phyloP scores from a whole-genome alignment of 768 basidiomycete species.

The Cystofilobasidium ferigula region DNA sequence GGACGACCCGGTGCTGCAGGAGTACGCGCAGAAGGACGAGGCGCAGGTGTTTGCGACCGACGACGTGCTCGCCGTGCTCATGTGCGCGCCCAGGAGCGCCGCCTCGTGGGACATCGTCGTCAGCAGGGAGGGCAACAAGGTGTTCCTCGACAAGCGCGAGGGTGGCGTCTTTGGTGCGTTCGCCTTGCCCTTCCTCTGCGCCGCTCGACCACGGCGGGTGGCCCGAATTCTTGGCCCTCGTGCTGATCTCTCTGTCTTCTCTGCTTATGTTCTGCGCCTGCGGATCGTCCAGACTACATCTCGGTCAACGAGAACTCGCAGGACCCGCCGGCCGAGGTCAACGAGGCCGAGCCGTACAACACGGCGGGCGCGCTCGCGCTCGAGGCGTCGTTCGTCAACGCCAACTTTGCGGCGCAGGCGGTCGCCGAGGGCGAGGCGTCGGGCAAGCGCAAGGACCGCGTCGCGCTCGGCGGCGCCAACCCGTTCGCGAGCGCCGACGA shows the following conservation, averaged over 20 bases:
- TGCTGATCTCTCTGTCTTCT: no score
- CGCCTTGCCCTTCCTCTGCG: not conserved
- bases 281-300: conserved; percentile 51
- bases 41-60: conserved; percentile 85
- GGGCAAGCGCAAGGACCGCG: conserved; percentile 47
- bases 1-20: conserved; percentile 91
- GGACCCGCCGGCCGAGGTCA: conserved; percentile 78
- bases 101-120: conserved; percentile 99
- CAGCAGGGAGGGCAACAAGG: conserved; percentile 76
- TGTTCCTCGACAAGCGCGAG: conserved; percentile 89
- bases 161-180: conserved; percentile 71
- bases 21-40: conserved; percentile 65
- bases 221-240: no score
- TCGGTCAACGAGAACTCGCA: conserved; percentile 98
- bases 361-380: conserved; percentile 83
- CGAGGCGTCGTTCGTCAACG: conserved; percentile 98
- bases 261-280: no score
- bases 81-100: conserved; percentile 89
- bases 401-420: conserved; percentile 94
- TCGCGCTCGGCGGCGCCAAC: conserved; percentile 75
- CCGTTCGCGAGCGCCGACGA: conserved; percentile 87
- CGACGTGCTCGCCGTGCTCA: conserved; percentile 83
- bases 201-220: no score
- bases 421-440: conserved; percentile 52
- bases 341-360: conserved; percentile 76